Evolutionary conservation across 495 filamentous ascomycete species (phyloP).

Genomic region (Oidiodendron maius): DNA sequence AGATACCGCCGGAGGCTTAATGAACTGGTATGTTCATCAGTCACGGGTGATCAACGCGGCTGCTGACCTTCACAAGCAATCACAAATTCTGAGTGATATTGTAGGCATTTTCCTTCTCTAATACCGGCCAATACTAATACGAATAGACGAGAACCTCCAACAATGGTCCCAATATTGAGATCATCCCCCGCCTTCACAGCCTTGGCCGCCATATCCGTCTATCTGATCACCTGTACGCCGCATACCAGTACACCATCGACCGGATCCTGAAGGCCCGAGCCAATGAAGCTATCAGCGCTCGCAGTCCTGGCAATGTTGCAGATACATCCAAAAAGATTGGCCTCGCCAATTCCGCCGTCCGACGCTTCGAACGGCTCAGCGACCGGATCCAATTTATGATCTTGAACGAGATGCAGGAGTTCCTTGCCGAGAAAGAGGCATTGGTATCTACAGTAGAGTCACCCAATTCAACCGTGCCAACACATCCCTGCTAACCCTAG

Average conservation of each 20-base stretch:
- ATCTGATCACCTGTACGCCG: constrained; percentile 72
- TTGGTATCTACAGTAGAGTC: constrained; percentile 54
- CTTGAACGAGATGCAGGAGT: constrained; percentile 74
- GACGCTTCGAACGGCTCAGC: constrained; percentile 68
- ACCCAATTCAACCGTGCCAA: not conserved
- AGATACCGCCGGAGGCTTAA: constrained; percentile 47
- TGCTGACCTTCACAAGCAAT: constrained; percentile 5
- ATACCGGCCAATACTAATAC: not conserved
- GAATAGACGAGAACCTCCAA: constrained; percentile 13
- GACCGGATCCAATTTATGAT: constrained; percentile 76
- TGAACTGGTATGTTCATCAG: constrained; percentile 39
- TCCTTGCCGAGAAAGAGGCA: constrained; percentile 70
- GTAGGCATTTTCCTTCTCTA: constrained; percentile 4
- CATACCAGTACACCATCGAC: constrained; percentile 71
- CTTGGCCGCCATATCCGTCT: constrained; percentile 69
- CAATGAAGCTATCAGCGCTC: not conserved
- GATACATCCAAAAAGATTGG: constrained; percentile 45
- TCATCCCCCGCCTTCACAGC: constrained; percentile 37
- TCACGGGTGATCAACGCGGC: not conserved
- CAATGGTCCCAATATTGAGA: constrained; percentile 18
- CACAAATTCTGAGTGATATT: constrained; percentile 15
- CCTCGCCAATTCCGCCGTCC: constrained; percentile 58
- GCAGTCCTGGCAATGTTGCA: constrained; percentile 19
- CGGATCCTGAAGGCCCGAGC: constrained; percentile 50
- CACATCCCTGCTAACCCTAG: not conserved